Evolutionary conservation across 179 eudicot genomes (phyloP).

Genomic region (Heliamphora pulchella): DNA sequence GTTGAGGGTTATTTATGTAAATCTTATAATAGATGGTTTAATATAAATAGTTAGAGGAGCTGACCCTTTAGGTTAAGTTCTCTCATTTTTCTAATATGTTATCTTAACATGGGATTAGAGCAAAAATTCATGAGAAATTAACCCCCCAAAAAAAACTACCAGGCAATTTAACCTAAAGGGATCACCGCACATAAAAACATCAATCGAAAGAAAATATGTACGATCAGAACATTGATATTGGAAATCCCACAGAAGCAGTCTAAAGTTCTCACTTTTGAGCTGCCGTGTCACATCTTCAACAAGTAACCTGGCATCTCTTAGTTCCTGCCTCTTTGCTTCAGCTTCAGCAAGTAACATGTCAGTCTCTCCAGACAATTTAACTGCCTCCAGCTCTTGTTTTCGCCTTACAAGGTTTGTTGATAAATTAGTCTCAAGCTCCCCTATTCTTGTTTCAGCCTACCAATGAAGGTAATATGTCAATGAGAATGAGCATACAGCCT

Average conservation of each 20-base stretch:
- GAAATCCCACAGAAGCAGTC: conserved; percentile 2
- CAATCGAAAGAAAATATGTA: conserved; percentile 3
- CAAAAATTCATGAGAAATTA: too few species aligned
- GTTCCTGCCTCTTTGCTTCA: conserved; percentile 62
- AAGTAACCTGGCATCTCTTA: conserved; percentile 53
- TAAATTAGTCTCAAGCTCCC: conserved; percentile 90
- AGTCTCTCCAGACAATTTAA: conserved; percentile 53
- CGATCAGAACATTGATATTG: not conserved
- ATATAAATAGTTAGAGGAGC: too few species aligned
- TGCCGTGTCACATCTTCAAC: conserved; percentile 56
- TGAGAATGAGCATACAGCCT: conserved; percentile 7
- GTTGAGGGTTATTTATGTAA: too few species aligned
- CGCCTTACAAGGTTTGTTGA: conserved; percentile 81
- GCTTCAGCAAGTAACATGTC: conserved; percentile 52
- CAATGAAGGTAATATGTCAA: conserved; percentile 2
- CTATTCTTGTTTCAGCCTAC: conserved; percentile 82
- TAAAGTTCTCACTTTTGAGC: conserved; percentile 55
- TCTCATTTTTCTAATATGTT: too few species aligned
- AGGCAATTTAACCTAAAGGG: conserved; percentile 13
- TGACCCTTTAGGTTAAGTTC: too few species aligned
- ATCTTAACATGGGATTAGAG: too few species aligned
- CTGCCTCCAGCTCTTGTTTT: conserved; percentile 78
- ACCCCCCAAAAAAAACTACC: too few species aligned
- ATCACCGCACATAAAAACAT: conserved; percentile 36
- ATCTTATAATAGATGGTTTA: too few species aligned